These are phyloP conservation scores for Paramecium caudatum DNA, from an alignment of 73 alveolate species.

Conservation along the genomic window DNA sequence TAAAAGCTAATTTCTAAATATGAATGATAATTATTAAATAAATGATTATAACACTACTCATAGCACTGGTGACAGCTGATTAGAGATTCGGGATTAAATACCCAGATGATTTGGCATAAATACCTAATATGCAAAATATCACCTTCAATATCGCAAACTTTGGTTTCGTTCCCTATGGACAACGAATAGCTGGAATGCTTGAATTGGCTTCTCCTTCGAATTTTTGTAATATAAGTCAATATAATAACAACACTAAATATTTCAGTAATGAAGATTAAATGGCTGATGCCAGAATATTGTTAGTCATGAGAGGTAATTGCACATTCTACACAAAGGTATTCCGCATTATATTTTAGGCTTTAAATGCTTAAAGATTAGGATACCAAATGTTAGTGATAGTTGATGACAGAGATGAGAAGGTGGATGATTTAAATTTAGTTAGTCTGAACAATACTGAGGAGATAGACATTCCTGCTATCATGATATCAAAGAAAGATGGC, in stretches of 20 bases:
- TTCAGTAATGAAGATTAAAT: neutral
- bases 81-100: neutral
- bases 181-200: slow-evolving; percentile 30
- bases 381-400: slow-evolving; percentile 48
- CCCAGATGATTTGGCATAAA: neutral
- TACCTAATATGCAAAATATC: neutral
- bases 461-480: slow-evolving; percentile 30
- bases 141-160: slow-evolving; percentile 34
- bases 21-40: neutral
- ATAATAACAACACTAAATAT: neutral
- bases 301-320: slow-evolving; percentile 35
- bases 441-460: neutral
- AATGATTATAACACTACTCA: neutral
- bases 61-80: slow-evolving; percentile 12
- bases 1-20: slow-evolving; percentile 28
- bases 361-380: slow-evolving; percentile 42
- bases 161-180: slow-evolving; percentile 66
- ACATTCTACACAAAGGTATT: slow-evolving; percentile 2
- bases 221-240: neutral
- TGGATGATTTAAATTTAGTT: neutral
- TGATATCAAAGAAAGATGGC: slow-evolving; percentile 32
- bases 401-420: neutral
- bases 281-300: neutral
- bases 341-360: neutral
- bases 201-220: slow-evolving; percentile 7